Percentiles rank a stretch among this genome's conserved stretches.
Conservation (phyloP, 805 yeast species). For the Yamadazyma nakazawae region DNA sequence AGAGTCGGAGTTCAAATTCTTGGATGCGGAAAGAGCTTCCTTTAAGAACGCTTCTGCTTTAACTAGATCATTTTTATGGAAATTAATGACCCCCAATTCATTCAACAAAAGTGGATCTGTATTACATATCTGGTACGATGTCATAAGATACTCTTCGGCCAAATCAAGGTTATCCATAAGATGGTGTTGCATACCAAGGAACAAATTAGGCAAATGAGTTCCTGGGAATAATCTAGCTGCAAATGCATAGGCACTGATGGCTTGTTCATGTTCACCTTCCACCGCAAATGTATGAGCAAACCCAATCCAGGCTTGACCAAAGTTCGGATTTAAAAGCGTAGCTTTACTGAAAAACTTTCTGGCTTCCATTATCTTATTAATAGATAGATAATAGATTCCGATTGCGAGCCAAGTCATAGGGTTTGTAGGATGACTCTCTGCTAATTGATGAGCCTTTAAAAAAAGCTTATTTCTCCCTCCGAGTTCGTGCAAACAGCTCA, state of each 20-base stretch:
- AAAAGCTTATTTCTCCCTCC: constrained; percentile 81
- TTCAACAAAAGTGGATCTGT: constrained; percentile 84
- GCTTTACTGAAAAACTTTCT: constrained; percentile 86
- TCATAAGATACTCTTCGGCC: constrained; percentile 79
- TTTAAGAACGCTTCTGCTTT: constrained; percentile 69
- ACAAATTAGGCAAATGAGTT: constrained; percentile 83
- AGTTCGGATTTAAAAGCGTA: constrained; percentile 80
- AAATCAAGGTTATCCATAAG: constrained; percentile 79
- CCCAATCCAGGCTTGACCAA: constrained; percentile 96
- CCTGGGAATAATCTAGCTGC: constrained; percentile 91
- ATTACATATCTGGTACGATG: constrained; percentile 75
- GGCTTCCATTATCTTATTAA: constrained; percentile 73
- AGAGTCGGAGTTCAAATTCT: constrained; percentile 68
- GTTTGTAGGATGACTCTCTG: constrained; percentile 76
- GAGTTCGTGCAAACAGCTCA: constrained; percentile 81
- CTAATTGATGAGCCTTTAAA: constrained; percentile 76
- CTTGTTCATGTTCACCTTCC: constrained; percentile 99
- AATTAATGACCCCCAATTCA: constrained; percentile 90
- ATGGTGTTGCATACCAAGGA: constrained; percentile 93
- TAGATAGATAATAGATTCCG: constrained; percentile 82
- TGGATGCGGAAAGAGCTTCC: constrained; percentile 70
- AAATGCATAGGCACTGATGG: constrained; percentile 93
- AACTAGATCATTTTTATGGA: constrained; percentile 63
- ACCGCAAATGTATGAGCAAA: constrained; percentile 97
- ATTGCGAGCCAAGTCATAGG: constrained; percentile 91